Evolutionary conservation across 2,329 filamentous ascomycete genomes (phyloP), one percentile per base, ranked within the genome.

Genomic region (Neopestalotiopsis clavispora): DNA sequence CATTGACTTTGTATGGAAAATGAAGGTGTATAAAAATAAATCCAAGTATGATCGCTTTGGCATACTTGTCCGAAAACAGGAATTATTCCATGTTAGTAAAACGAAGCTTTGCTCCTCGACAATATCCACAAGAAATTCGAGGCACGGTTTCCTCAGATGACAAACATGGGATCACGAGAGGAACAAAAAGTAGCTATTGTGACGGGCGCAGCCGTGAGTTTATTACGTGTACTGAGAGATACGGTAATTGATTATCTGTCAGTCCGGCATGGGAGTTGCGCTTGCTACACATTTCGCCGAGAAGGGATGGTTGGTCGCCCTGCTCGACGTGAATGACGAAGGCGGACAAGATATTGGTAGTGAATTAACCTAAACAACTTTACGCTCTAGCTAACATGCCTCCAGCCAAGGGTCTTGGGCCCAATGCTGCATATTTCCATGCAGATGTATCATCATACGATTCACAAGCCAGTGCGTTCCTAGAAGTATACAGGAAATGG

Each of bases 221-320:
- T 1, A 23, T 49, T 58, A 66, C 65, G 10, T 66, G 40, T 17
- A 61, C 52, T 38, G 42, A 45, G 14, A 10, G 49, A n/a, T 42
- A 52, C 20, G 30, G 40, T 61, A 32, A 4, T 38, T 7, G n/a
- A 14, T 38, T 7, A 38, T n/a, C 9, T 58, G 38, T 28, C 70
- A 86, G 84, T 85, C 83, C 9, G 84, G 84, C 9, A 85, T 86
- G 65, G 84, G 84, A 42, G 74, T 78, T 42, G 82, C 81, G 67
- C 73, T 86, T 1, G 77, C 80, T 40, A 77, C 75, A 23, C 67
- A 74, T 38, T 75, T 78, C 2, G 72, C 74, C 45, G 49, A 67
- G 20, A 73, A 72, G 67, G 73, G 72, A 23, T 79, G 77, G 75
- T 70, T 70, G 4, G 78, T 83, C 6, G 81, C 79, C 5, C 70